These are phyloP conservation scores for Dysphania ambrosioides DNA, from an alignment of 148 eudicot genomes.

Conservation along the genomic window DNA sequence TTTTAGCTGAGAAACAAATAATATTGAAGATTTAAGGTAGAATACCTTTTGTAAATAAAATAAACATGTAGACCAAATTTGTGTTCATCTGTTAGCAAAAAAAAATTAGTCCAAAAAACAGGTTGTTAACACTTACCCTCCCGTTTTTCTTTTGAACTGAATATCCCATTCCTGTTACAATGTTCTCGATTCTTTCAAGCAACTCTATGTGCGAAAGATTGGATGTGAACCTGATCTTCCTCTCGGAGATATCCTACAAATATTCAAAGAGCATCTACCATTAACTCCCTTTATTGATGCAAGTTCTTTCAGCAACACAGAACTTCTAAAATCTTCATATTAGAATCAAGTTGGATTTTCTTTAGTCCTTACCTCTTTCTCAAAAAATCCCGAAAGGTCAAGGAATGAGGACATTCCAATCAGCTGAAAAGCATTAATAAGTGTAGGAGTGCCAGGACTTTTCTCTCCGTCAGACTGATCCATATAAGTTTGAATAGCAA, in stretches of 20 bases:
- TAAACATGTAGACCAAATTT: not conserved
- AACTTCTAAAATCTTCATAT: not conserved
- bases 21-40: slow-evolving; percentile 8
- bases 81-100: not conserved
- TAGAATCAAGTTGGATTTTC: not conserved
- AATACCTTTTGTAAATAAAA: not conserved
- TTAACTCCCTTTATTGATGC: not conserved
- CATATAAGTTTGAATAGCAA: slow-evolving; percentile 7
- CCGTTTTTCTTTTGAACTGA: slow-evolving; percentile 73
- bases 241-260: slow-evolving; percentile 64
- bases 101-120: not conserved
- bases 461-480: slow-evolving; percentile 53
- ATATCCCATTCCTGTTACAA: slow-evolving; percentile 74
- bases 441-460: slow-evolving; percentile 46
- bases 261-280: slow-evolving; percentile 1
- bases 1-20: slow-evolving; percentile 50
- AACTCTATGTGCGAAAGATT: slow-evolving; percentile 59
- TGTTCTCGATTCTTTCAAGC: slow-evolving; percentile 71
- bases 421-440: slow-evolving; percentile 87
- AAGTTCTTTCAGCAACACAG: not conserved
- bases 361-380: slow-evolving; percentile 58
- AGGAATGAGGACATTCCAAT: slow-evolving; percentile 93
- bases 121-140: slow-evolving; percentile 44
- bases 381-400: slow-evolving; percentile 96
- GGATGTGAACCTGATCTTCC: slow-evolving; percentile 88